Conservation (phyloP, 306 rosid species). For the Begonia masoniana region DNA sequence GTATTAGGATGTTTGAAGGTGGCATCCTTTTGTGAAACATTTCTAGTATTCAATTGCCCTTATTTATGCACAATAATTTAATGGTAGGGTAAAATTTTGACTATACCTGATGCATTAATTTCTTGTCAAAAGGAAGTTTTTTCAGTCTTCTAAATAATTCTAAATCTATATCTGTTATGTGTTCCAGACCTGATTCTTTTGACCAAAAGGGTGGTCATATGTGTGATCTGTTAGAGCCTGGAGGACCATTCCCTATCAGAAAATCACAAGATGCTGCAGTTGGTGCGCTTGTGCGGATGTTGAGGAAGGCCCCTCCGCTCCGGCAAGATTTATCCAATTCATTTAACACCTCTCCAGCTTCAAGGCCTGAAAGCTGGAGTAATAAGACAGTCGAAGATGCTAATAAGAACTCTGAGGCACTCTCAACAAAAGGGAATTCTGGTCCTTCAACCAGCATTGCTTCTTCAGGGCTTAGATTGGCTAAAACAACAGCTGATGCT, state of each 20-base stretch:
- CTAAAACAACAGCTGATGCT: conserved; percentile 68
- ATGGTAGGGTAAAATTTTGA: no score
- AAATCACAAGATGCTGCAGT: conserved; percentile 78
- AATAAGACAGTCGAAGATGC: conserved; percentile 17
- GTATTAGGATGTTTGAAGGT: no score
- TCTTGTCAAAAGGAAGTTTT: no score
- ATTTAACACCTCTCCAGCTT: conserved; percentile 13
- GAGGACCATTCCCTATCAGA: conserved; percentile 41
- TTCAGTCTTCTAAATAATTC: no score
- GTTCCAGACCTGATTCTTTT: conserved; percentile 9
- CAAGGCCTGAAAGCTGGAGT: conserved; percentile 23
- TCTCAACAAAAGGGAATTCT: conserved; percentile 6
- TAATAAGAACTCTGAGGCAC: conserved; percentile 14
- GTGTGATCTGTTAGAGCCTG: conserved; percentile 16
- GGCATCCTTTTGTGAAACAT: no score
- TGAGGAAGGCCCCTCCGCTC: conserved; percentile 73
- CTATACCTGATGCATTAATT: no score
- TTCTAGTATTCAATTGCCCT: no score
- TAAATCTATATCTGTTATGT: not conserved
- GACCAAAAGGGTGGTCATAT: conserved; percentile 10
- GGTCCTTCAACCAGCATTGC: conserved; percentile 21
- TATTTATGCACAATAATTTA: no score
- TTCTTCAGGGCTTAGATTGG: conserved; percentile 23
- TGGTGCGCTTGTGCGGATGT: conserved; percentile 62
- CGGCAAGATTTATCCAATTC: conserved; percentile 40